Evolutionary conservation across 2,329 filamentous ascomycete species (phyloP), one percentile per base, ranked within the genome.

Genomic region (Trichoderma sp.): DNA sequence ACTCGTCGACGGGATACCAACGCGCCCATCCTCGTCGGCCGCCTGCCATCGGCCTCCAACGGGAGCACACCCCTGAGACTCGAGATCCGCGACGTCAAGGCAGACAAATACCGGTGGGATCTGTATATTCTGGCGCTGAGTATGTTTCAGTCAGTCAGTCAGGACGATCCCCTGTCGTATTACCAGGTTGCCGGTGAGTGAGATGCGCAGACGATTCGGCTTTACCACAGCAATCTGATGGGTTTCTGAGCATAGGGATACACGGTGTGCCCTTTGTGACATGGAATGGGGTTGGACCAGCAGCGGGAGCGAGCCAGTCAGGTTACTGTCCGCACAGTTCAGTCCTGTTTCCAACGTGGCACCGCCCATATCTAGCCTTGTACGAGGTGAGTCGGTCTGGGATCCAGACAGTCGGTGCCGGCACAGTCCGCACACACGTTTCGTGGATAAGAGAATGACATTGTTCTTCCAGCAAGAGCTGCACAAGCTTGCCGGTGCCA

Each of bases 281-380:
- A 14, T 87, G 84, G 83, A 83, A 81, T 34, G 81, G 78, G 41
- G 85, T 87, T 24, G 71, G 77, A 56, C 78, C 81, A 63, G 78
- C 77, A 1, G 72, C 80, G 2, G 85, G 84, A 1, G 85, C 83
- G 66, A 79, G 82, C 64, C 78, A 81, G 45, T 80, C 83, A 17
- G 92, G 91, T 57, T 96, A 93, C 74, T 96, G 92, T 74, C 85
- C 86, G 15, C 92, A 96, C 76, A 85, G 82, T 26, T 90, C 90
- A 1, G 86, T 89, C 47, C 79, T 95, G 17, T 95, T 96, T 74
- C 86, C 89, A 45, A 84, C 88, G 45, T 96, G 92, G 92, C 92
- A 96, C 80, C 85, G 92, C 57, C 90, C 91, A 1, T 96, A 94
- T 75, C 80, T 95, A 66, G 83, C 81, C 34, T 74, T 87, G 58